These are phyloP conservation scores for Dipteronia sinensis DNA, from an alignment of 345 rosid species.

Conservation along the genomic window DNA sequence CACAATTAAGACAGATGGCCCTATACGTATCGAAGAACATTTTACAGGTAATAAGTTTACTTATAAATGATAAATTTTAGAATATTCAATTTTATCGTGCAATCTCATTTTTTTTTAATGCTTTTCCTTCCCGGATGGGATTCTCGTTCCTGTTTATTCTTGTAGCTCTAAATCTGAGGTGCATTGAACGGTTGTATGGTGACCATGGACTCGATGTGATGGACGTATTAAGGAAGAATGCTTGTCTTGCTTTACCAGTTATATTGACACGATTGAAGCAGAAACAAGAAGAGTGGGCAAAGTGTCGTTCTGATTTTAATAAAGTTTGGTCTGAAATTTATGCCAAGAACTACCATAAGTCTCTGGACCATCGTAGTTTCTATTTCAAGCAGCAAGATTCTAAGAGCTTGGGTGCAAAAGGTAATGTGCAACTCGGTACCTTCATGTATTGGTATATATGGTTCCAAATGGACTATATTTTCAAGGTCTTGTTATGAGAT, in stretches of 20 bases:
- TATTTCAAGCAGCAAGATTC: constrained; percentile 98
- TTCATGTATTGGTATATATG: background rate
- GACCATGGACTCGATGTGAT: constrained; percentile 98
- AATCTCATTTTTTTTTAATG: constrained; percentile 13
- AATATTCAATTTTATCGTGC: constrained; percentile 8
- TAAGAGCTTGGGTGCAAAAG: constrained; percentile 91
- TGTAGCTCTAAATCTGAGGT: constrained; percentile 87
- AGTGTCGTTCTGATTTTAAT: constrained; percentile 90
- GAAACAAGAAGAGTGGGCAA: constrained; percentile 97
- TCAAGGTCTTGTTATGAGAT: background rate
- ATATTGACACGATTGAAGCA: constrained; percentile 94
- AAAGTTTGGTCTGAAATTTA: constrained; percentile 99
- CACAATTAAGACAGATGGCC: constrained; percentile 55
- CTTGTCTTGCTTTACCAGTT: constrained; percentile 84
- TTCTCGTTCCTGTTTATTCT: constrained; percentile 18
- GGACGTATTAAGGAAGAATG: constrained; percentile 85
- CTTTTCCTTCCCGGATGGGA: constrained; percentile 22
- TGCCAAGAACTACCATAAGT: constrained; percentile 91
- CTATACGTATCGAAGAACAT: constrained; percentile 71
- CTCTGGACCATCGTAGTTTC: constrained; percentile 97
- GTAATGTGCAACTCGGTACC: constrained; percentile 37
- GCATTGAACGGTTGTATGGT: constrained; percentile 93
- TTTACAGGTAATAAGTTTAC: constrained; percentile 66
- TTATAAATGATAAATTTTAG: constrained; percentile 10
- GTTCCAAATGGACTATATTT: background rate